phyloP scores from a whole-genome alignment of 495 filamentous ascomycete genomes.

The Podospora anserina region DNA sequence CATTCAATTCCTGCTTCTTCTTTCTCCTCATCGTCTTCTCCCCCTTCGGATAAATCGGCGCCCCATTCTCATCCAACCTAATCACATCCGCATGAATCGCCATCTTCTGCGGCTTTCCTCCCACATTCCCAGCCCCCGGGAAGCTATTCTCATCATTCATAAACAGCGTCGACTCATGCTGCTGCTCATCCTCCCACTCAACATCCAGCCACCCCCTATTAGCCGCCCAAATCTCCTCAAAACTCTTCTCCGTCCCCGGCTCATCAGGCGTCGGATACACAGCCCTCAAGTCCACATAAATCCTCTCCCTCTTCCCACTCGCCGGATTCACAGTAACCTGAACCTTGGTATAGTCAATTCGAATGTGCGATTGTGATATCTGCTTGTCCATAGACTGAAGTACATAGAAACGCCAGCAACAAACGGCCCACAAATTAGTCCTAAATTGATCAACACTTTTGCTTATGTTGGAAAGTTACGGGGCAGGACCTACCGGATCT shows the following conservation, averaged over 20 bases:
- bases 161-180: slow-evolving; percentile 16
- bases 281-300: slow-evolving; percentile 79
- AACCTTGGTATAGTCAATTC: slow-evolving; percentile 52
- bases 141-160: slow-evolving; percentile 26
- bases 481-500: slow-evolving; percentile 76
- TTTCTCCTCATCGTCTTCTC: slow-evolving; percentile 52
- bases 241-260: slow-evolving; percentile 68
- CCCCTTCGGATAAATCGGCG: slow-evolving; percentile 31
- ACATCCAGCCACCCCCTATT: slow-evolving; percentile 72
- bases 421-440: slow-evolving; percentile 80
- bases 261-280: slow-evolving; percentile 76
- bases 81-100: slow-evolving; percentile 44
- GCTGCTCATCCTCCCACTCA: slow-evolving; percentile 59
- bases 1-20: slow-evolving; percentile 73
- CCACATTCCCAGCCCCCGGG: slow-evolving; percentile 24
- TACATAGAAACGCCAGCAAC: slow-evolving; percentile 45
- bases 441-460: slow-evolving; percentile 88
- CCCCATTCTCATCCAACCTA: slow-evolving; percentile 53
- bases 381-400: slow-evolving; percentile 52
- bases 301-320: slow-evolving; percentile 74
- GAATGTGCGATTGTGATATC: slow-evolving; percentile 50
- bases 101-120: slow-evolving; percentile 37
- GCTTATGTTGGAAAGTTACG: slow-evolving; percentile 29
- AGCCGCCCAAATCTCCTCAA: slow-evolving; percentile 85
- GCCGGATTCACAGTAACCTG: slow-evolving; percentile 74